Conservation (phyloP, 257 asterid genomes). For the Paraleonurus japonicus region DNA sequence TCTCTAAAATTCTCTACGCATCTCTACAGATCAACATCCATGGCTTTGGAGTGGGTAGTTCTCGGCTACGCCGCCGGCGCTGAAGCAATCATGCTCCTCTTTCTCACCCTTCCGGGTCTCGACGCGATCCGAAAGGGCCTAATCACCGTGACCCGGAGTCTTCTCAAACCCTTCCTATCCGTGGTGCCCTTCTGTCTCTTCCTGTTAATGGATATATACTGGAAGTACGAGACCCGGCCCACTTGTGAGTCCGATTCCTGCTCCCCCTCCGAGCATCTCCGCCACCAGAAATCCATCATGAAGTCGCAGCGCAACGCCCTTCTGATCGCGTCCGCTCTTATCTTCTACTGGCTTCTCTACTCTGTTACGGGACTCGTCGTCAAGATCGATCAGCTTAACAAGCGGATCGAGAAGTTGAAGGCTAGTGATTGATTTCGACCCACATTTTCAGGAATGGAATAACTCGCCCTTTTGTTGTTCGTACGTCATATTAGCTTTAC, state of each 20-base stretch:
- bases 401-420: slow-evolving; percentile 77
- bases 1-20: slow-evolving; percentile 19
- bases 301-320: slow-evolving; percentile 93
- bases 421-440: slow-evolving; percentile 47
- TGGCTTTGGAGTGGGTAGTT: slow-evolving; percentile 98
- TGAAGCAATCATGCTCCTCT: slow-evolving; percentile 90
- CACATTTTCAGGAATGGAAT: background rate
- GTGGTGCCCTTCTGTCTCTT: slow-evolving; percentile 88
- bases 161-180: slow-evolving; percentile 77
- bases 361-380: slow-evolving; percentile 81
- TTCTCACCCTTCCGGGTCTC: slow-evolving; percentile 86
- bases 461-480: slow-evolving; percentile 3
- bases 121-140: slow-evolving; percentile 83
- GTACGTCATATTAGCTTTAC: slow-evolving; percentile 16
- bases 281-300: slow-evolving; percentile 92
- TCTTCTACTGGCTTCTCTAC: slow-evolving; percentile 89
- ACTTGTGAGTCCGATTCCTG: slow-evolving; percentile 71
- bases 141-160: slow-evolving; percentile 67
- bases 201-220: slow-evolving; percentile 83
- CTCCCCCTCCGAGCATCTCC: slow-evolving; percentile 83
- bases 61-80: slow-evolving; percentile 94
- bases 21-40: slow-evolving; percentile 29
- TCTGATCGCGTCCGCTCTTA: slow-evolving; percentile 76
- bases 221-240: slow-evolving; percentile 92
- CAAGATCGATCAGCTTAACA: slow-evolving; percentile 55